A percentile compares a stretch with the other conserved stretches of the same genome.
Evolutionary conservation across 345 rosid genomes (phyloP).

Genomic region (Hibiscus tridactylites): DNA sequence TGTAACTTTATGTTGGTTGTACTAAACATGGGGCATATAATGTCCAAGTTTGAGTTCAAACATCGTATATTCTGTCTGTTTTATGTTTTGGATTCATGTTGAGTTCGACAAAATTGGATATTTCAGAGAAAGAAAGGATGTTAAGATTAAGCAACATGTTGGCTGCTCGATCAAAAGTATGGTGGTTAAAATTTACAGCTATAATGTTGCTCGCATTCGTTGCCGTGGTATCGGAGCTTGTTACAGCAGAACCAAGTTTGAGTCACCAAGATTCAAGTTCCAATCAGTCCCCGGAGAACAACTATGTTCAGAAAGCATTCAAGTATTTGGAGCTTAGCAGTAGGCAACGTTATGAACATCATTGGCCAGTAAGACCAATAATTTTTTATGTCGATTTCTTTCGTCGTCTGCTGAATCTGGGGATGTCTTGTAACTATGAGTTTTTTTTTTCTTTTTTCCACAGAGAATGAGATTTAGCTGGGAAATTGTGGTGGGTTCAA

Average conservation of each 20-base stretch:
- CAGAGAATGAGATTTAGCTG: slow-evolving; percentile 37
- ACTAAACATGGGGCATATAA: neutral
- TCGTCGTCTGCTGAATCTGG: neutral
- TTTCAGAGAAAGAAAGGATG: neutral
- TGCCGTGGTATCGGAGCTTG: slow-evolving; percentile 10
- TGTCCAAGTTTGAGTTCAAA: neutral
- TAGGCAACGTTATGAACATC: slow-evolving; percentile 19
- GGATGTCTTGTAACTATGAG: neutral
- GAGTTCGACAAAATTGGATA: neutral
- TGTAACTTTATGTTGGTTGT: neutral
- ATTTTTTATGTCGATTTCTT: neutral
- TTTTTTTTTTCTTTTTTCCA: neutral
- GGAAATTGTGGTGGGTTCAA: slow-evolving; percentile 31
- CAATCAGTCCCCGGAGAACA: neutral
- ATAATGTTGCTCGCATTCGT: slow-evolving; percentile 12
- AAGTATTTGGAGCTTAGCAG: slow-evolving; percentile 5
- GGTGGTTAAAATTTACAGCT: slow-evolving; percentile 9
- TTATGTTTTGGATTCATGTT: neutral
- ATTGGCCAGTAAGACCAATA: slow-evolving; percentile 29
- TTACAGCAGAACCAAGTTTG: slow-evolving; percentile 12
- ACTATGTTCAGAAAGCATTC: neutral
- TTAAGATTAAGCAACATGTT: neutral
- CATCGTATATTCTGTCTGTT: neutral
- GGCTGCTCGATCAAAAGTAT: slow-evolving; percentile 2
- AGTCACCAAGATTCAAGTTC: slow-evolving; percentile 6